A percentile compares a stretch with the other conserved stretches of the same genome.
Evolutionary conservation across 2,329 filamentous ascomycete species (phyloP).

Genomic region (Epicoccum sorghinum): DNA sequence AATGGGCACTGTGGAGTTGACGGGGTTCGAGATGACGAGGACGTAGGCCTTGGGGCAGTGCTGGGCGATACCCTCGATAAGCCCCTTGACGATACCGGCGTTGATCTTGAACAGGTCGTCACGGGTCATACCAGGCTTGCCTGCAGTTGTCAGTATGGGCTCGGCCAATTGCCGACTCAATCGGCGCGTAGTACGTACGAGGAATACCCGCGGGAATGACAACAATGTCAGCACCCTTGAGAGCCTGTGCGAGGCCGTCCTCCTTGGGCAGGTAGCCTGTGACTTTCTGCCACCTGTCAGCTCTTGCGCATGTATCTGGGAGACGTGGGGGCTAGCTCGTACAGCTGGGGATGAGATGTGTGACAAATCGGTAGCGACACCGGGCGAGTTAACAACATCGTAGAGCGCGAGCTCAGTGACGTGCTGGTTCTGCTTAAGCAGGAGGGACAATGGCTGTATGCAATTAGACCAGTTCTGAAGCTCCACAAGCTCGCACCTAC

Average conservation of each 20-base stretch:
- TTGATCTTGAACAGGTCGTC: conserved; percentile 99
- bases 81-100: conserved; percentile 93
- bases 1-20: conserved; percentile 98
- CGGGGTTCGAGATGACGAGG: conserved; percentile 98
- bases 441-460: conserved; percentile 85
- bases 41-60: conserved; percentile 91
- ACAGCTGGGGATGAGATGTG: conserved; percentile 93
- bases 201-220: conserved; percentile 98
- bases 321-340: conserved; percentile 46
- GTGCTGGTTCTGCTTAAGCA: conserved; percentile 87
- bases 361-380: conserved; percentile 93
- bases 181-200: conserved; percentile 61
- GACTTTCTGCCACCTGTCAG: conserved; percentile 64
- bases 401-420: conserved; percentile 94
- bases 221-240: conserved; percentile 93
- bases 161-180: conserved; percentile 1
- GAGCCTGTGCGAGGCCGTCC: conserved; percentile 80
- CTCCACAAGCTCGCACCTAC: conserved; percentile 55
- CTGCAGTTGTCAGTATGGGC: conserved; percentile 56
- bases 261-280: conserved; percentile 87
- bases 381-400: conserved; percentile 99
- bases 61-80: conserved; percentile 87
- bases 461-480: conserved; percentile 21
- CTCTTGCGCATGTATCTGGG: conserved; percentile 13
- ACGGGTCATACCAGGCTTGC: conserved; percentile 99